Base-by-base conservation (phyloP, 441 rosid species). In the Flueggea neowawraea region DNA sequence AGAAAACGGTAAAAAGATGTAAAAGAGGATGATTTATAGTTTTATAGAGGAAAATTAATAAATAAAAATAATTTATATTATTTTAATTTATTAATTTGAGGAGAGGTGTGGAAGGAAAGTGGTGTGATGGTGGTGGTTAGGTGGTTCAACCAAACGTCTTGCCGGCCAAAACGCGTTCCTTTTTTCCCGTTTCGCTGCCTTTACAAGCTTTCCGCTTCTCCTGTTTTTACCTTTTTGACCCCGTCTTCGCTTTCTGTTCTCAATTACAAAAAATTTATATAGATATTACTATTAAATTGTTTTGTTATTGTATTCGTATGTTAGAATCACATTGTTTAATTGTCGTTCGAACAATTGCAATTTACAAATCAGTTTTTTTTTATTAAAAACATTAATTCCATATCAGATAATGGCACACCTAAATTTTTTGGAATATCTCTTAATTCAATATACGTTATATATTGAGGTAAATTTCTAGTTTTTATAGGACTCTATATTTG, bases 91-190 rank as follows among this genome's bases (percentile, higher is more conserved):
- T 61, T 54, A 47, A 69, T 63, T 65, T n/a, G 57, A 52, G 73
- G 65, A 58, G 71, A 43, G 12, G 8, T 72, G 83, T 58, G 78
- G 28, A 78, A 76, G 82, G 82, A 81, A 78, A 82, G 91, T 67
- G 86, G 94, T 84, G 65, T 22, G 28, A 22, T 22, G 28, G 28
- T 22, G 28, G 96, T 86, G 74, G 92, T 86, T 86, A 80, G 97
- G 97, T 91, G 78, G 96, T 92, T 92, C 95, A 90, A 88, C 98
- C 95, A 91, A 88, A 88, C 85, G 81, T 80, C 69, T 66, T 60
- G 86, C 90, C 88, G 87, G 81, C 95, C 81, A 77, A 85, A 82
- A 83, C 91, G 93, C 91, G 90, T 80, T 82, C 75, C 57, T 56
- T 63, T 62, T 22, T 68, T 41, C 57, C 58, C 6, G 60, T 16